A percentile compares a stretch with the other conserved stretches of the same genome.
Conservation (phyloP, 2,329 filamentous ascomycete species). For the Hypoxylon sp. region DNA sequence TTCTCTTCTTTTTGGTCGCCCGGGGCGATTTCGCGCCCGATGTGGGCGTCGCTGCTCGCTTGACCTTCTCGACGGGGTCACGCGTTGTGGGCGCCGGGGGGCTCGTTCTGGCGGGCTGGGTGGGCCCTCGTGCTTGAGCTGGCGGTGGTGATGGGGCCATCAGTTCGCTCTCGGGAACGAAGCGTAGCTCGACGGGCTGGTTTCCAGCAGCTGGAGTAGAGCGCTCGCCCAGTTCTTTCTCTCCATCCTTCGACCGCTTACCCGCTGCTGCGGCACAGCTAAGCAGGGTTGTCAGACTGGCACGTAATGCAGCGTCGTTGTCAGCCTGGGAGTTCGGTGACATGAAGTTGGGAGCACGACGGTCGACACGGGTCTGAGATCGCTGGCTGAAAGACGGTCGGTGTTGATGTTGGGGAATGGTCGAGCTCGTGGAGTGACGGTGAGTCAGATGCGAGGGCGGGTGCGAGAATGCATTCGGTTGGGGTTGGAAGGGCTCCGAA, state of each 20-base stretch:
- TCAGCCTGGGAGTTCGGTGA: conserved; percentile 85
- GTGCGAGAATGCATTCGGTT: conserved; percentile 93
- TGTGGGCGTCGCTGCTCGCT: conserved; percentile 62
- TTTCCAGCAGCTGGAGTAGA: conserved; percentile 62
- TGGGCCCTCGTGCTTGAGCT: conserved; percentile 37
- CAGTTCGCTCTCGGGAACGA: conserved; percentile 74
- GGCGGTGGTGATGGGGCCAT: conserved; percentile 56
- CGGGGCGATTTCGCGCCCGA: conserved; percentile 59
- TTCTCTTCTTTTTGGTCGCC: conserved; percentile 73
- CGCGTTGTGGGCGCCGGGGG: conserved; percentile 38
- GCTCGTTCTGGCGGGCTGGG: conserved; percentile 37
- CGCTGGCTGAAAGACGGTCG: conserved; percentile 66
- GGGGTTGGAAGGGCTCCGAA: conserved; percentile 80
- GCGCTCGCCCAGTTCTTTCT: conserved; percentile 57
- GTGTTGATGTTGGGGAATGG: conserved; percentile 64
- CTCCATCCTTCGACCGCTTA: conserved; percentile 77
- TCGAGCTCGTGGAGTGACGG: conserved; percentile 66
- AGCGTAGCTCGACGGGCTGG: conserved; percentile 71
- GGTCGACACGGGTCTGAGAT: conserved; percentile 63
- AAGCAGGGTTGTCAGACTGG: conserved; percentile 92
- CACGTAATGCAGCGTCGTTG: conserved; percentile 91
- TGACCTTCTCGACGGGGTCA: conserved; percentile 61
- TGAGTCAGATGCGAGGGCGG: conserved; percentile 71
- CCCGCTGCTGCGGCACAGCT: conserved; percentile 95
- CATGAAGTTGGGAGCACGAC: conserved; percentile 72